These are phyloP conservation scores for Nakazawaea peltata DNA, from an alignment of 805 yeast genomes.

Conservation along the genomic window DNA sequence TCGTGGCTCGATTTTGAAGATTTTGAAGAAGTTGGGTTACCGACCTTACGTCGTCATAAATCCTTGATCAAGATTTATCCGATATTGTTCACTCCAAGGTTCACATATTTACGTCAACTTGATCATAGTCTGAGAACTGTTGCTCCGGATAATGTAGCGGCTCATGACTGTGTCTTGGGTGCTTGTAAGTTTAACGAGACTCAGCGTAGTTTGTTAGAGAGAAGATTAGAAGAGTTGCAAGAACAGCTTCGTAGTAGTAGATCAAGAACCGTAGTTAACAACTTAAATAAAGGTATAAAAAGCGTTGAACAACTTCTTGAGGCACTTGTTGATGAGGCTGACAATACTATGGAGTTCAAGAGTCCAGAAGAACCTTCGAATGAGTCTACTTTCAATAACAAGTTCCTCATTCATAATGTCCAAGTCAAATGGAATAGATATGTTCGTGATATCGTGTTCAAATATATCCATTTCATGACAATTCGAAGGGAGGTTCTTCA, in stretches of 20 bases:
- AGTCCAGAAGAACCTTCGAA: constrained; percentile 1
- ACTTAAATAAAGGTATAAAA: constrained; percentile 4
- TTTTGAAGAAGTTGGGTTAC: constrained; percentile 46
- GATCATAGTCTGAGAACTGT: constrained; percentile 26
- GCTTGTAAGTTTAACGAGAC: constrained; percentile 39
- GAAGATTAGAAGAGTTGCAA: constrained; percentile 17
- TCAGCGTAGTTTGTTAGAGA: constrained; percentile 32
- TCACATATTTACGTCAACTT: constrained; percentile 63
- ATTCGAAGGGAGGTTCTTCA: constrained; percentile 33
- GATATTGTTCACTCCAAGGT: constrained; percentile 57
- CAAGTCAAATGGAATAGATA: constrained; percentile 73
- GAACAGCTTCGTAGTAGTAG: constrained; percentile 22
- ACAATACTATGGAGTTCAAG: background rate
- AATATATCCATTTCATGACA: constrained; percentile 45
- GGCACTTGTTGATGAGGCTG: constrained; percentile 1
- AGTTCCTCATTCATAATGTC: constrained; percentile 66
- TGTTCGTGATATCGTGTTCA: constrained; percentile 54
- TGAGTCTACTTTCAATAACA: constrained; percentile 40
- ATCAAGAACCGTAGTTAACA: constrained; percentile 4
- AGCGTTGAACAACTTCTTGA: constrained; percentile 9
- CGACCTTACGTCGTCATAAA: constrained; percentile 25
- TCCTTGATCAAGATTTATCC: constrained; percentile 48
- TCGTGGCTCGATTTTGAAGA: constrained; percentile 60
- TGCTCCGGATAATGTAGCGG: constrained; percentile 46
- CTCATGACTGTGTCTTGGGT: constrained; percentile 61